These are phyloP conservation scores for Taphrina flavorubra DNA, from an alignment of 1,139 yeast genomes.

Conservation along the genomic window DNA sequence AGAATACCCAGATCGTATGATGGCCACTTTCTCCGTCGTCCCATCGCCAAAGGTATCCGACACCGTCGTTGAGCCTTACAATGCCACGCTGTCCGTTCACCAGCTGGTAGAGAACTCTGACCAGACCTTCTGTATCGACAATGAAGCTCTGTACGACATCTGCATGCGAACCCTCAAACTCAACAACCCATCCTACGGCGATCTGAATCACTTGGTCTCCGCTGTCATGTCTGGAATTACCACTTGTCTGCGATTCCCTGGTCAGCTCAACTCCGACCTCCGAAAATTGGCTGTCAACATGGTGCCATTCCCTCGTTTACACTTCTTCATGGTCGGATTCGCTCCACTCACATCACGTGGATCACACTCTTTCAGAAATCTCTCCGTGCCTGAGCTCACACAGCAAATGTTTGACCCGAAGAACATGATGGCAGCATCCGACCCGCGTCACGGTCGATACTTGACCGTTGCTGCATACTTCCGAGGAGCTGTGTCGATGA, in stretches of 20 bases:
- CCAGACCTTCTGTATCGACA: conserved; percentile 58
- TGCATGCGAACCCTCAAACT: conserved; percentile 55
- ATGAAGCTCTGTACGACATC: conserved; percentile 57
- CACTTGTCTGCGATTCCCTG: conserved; percentile 57
- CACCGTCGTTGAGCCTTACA: conserved; percentile 58
- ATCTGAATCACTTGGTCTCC: conserved; percentile 56
- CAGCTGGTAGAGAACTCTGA: conserved; percentile 57
- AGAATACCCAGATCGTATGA: conserved; percentile 58
- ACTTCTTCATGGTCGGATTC: conserved; percentile 58
- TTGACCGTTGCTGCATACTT: conserved; percentile 57
- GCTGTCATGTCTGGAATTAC: conserved; percentile 59
- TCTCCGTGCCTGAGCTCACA: conserved; percentile 57
- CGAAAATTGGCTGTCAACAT: conserved; percentile 58
- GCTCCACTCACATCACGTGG: conserved; percentile 58
- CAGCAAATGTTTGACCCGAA: conserved; percentile 57
- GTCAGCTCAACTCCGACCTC: conserved; percentile 58
- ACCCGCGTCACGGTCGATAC: conserved; percentile 56
- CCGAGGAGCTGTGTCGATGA: conserved; percentile 57
- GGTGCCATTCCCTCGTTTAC: conserved; percentile 58
- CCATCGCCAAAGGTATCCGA: conserved; percentile 58
- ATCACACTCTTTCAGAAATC: conserved; percentile 54
- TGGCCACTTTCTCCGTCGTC: conserved; percentile 57
- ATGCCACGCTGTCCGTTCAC: conserved; percentile 55
- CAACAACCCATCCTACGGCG: conserved; percentile 54
- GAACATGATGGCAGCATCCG: conserved; percentile 58